Base-by-base conservation (phyloP, 805 yeast genomes). In the Hanseniaspora lachancei region DNA sequence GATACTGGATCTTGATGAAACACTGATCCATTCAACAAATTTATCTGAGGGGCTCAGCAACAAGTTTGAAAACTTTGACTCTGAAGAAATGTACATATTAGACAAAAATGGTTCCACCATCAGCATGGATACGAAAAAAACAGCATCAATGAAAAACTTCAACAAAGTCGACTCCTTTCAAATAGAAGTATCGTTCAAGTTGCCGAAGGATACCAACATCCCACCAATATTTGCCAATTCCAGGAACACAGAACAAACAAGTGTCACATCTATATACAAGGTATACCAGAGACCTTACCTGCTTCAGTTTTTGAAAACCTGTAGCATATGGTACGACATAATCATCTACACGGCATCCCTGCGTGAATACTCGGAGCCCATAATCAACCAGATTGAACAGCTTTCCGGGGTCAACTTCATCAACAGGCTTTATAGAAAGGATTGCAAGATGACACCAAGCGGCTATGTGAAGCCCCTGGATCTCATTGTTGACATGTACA, bases 271-370 rank as follows among this genome's bases (percentile, higher is more conserved):
- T 1, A 71, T 93, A 18, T 93, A 91, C 68, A 85, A 84, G 66
- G 96, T 93, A 27, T 86, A 87, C 64, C 91, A 91, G 66, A 73
- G 98, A 54, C 98, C 98, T 0, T 84, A 76, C 65, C 93, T 96
- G 66, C 96, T 88, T 67, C 78, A 80, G 60, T 93, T 93, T 63
- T 72, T 93, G 27, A 73, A 79, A 58, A 82, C 82, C 58, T 93
- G 89, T 9, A 74, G 83, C 53, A 79, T 80, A 62, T 91, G 97
- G 97, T 93, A 79, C 69, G 84, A 88, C 61, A 72, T 93, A 44
- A 89, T 89, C 35, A 80, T 95, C 10, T 93, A 93, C 73, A 93
- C 98, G 0, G 98, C 98, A 2, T 84, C 95, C 41, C 89, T 93
- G 59, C 80, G 82, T 67, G 96, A 88, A 65, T 93, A 93, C 64